Conservation (phyloP, 495 filamentous ascomycete species). For the Trichoderma orchidacearum region DNA sequence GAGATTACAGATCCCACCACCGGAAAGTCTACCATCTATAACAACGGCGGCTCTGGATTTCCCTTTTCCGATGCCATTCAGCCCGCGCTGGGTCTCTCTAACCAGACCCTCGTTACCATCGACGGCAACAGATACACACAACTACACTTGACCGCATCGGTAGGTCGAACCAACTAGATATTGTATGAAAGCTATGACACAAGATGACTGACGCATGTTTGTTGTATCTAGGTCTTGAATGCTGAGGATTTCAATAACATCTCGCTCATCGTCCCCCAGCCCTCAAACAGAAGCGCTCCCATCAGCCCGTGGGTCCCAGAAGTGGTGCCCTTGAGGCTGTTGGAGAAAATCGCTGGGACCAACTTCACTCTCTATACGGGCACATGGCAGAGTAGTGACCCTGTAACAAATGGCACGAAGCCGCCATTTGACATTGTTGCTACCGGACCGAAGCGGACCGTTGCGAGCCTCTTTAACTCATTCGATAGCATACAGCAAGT, state of each 20-base stretch:
- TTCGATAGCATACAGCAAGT: too few species aligned
- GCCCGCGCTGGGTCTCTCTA: not conserved
- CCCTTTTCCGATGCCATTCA: constrained; percentile 2
- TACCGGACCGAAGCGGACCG: not conserved
- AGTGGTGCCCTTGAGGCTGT: not conserved
- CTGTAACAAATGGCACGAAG: not conserved
- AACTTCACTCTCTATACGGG: not conserved
- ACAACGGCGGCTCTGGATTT: constrained; percentile 5
- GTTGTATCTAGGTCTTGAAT: not conserved
- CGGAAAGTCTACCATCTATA: not conserved
- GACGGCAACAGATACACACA: not conserved
- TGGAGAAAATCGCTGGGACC: not conserved
- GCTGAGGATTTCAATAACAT: not conserved
- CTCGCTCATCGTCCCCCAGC: not conserved
- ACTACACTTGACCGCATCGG: not conserved
- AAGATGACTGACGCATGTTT: not conserved
- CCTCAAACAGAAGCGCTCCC: not conserved
- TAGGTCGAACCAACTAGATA: not conserved
- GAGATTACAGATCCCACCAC: not conserved
- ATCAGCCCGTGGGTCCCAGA: not conserved
- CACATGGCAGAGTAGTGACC: not conserved
- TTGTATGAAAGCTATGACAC: not conserved
- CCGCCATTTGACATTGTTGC: not conserved
- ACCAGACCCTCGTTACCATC: not conserved
- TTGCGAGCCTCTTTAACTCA: not conserved